phyloP scores from a whole-genome alignment of 345 rosid genomes.

The Populus tremula region DNA sequence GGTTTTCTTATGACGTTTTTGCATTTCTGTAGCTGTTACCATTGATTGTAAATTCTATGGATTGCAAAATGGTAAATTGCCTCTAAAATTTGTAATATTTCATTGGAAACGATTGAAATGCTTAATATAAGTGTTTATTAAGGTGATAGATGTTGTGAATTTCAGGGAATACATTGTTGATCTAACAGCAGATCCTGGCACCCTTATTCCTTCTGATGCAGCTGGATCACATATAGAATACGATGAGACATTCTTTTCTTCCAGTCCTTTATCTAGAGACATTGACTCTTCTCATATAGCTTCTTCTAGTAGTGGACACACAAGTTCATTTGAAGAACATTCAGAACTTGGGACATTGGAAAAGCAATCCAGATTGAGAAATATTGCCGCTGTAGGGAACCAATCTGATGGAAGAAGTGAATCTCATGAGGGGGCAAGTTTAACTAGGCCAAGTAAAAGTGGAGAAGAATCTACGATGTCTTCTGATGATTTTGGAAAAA shows the following conservation, averaged over 20 bases:
- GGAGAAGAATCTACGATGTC: conserved; percentile 40
- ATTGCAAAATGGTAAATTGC: not conserved
- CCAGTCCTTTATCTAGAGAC: conserved; percentile 64
- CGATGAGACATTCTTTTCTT: conserved; percentile 58
- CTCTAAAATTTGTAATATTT: not conserved
- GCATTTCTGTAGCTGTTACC: not conserved
- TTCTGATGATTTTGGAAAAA: conserved; percentile 28
- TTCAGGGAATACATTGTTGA: conserved; percentile 98
- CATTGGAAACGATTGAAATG: conserved; percentile 3
- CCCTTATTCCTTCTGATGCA: conserved; percentile 86
- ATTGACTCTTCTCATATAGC: conserved; percentile 57
- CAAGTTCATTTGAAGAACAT: conserved; percentile 62
- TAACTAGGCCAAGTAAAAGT: conserved; percentile 19
- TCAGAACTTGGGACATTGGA: conserved; percentile 52
- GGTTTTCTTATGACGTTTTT: not conserved
- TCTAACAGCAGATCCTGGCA: conserved; percentile 95
- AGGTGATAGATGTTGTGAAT: conserved; percentile 29
- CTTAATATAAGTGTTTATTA: conserved; percentile 10
- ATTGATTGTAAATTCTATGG: not conserved
- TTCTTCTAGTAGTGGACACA: conserved; percentile 66
- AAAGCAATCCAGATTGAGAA: conserved; percentile 45
- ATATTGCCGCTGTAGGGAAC: conserved; percentile 29
- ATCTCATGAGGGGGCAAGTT: conserved; percentile 25
- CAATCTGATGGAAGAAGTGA: conserved; percentile 45
- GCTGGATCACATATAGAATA: conserved; percentile 64